Percentiles rank a stretch among this genome's conserved stretches.
These are phyloP conservation scores for Populus hybrid DNA, from an alignment of 441 rosid genomes.

Conservation along the genomic window DNA sequence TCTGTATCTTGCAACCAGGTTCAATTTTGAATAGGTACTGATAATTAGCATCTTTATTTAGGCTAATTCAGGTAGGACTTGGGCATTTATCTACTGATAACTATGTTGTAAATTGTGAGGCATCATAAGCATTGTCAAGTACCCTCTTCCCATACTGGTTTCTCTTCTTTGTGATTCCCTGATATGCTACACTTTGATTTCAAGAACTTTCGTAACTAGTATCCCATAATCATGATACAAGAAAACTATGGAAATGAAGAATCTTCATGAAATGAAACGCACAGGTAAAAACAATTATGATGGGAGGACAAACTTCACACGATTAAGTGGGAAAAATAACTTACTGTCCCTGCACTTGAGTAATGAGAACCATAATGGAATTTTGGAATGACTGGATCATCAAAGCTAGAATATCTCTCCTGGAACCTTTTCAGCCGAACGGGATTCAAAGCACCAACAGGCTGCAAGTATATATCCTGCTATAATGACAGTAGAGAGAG, in stretches of 20 bases:
- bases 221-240: background rate
- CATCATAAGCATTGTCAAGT: background rate
- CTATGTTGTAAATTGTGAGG: background rate
- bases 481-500: constrained; percentile 24
- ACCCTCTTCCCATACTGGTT: background rate
- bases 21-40: background rate
- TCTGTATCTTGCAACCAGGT: background rate
- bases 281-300: constrained; percentile 11
- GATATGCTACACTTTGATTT: background rate
- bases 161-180: background rate
- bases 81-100: background rate
- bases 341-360: constrained; percentile 86
- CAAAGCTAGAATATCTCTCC: constrained; percentile 98
- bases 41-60: background rate
- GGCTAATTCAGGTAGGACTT: background rate
- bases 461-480: constrained; percentile 54
- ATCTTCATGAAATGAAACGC: constrained; percentile 4
- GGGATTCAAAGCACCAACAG: constrained; percentile 93
- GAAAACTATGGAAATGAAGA: background rate
- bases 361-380: constrained; percentile 46
- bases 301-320: constrained; percentile 16
- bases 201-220: background rate
- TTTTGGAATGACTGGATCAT: constrained; percentile 98
- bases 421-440: constrained; percentile 83
- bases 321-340: constrained; percentile 28